Base-by-base conservation (phyloP, 352 stramenopile genomes). In the Phytophthora ramorum region DNA sequence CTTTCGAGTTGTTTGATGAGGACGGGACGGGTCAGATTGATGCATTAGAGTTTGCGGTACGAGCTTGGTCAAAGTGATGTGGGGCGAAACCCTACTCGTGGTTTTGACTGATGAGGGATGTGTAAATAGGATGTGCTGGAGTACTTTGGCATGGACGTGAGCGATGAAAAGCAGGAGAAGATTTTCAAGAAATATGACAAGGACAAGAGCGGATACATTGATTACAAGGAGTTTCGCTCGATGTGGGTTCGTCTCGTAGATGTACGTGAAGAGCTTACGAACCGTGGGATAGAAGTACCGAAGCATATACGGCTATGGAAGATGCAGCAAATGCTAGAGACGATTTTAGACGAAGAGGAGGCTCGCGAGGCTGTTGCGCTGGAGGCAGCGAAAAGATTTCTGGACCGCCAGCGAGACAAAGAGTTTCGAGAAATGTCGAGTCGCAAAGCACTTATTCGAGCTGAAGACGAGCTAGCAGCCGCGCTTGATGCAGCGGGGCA, bases 161-260 rank as follows among this genome's bases (percentile, higher is more conserved):
- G 84, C 16, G 92, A 98, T 53, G 81, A 74, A 54, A 97, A 97
- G 66, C 89, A 97, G 49, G 95, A 98, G 55, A 70, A 85, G 20
- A 73, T 98, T 10, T 98, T 98, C 66, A 84, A 79, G 28, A 96
- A 98, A 49, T 98, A 97, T 69, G 95, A 98, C 76, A 94, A 89
- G 41, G 88, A 98, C 68, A 91, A 89, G 38, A 95, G 84, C 37
- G 93, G 92, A 1, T 90, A 78, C 53, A 98, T 98, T 52, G 91
- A 98, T 53, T 98, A 98, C 71, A 79, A 81, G 13, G 93, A 98
- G 65, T 99, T 99, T 66, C 93, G 94, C 12, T 81, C 91, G 40
- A 97, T 98, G 65, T 98, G 90, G 90, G 59, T 98, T 10, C 75
- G 80, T 1, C 70, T 97, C 7, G 65, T 81, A 7, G 89, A 98